phyloP scores from a whole-genome alignment of 805 yeast species.

The Zygoascus flipseniorum region DNA sequence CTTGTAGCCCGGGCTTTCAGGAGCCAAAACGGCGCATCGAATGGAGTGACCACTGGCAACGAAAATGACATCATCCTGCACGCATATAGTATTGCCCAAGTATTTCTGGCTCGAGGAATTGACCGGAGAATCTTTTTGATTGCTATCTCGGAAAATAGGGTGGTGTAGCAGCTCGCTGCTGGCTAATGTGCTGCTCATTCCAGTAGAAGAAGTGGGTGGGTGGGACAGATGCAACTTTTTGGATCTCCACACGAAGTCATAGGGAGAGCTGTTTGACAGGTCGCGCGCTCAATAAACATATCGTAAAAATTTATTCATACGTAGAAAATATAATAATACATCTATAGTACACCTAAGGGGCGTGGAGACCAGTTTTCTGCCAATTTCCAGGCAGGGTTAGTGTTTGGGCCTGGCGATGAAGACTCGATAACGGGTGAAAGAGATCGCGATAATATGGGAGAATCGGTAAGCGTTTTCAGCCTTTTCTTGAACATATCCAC shows the following conservation, averaged over 20 bases:
- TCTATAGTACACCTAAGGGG: slow-evolving; percentile 15
- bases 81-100: slow-evolving; percentile 7
- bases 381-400: slow-evolving; percentile 5
- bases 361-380: slow-evolving; percentile 14
- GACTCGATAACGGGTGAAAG: not conserved
- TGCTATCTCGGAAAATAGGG: not conserved
- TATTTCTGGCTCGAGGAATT: not conserved
- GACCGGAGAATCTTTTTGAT: not conserved
- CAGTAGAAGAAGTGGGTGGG: not conserved
- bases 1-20: slow-evolving; percentile 1
- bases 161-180: not conserved
- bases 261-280: too few relatives aligned
- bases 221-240: not conserved
- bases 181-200: not conserved
- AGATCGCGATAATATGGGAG: not conserved
- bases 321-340: not conserved
- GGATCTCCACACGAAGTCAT: too few relatives aligned
- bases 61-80: slow-evolving; percentile 24
- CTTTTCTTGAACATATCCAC: slow-evolving; percentile 9
- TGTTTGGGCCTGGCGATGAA: not conserved
- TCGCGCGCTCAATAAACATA: too few relatives aligned
- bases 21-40: slow-evolving; percentile 23
- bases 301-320: not conserved
- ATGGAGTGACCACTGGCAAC: slow-evolving; percentile 29
- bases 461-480: not conserved